Evolutionary conservation across 2,329 filamentous ascomycete genomes (phyloP), one percentile per base, ranked within the genome.

Genomic region (Seiridium unicorne): DNA sequence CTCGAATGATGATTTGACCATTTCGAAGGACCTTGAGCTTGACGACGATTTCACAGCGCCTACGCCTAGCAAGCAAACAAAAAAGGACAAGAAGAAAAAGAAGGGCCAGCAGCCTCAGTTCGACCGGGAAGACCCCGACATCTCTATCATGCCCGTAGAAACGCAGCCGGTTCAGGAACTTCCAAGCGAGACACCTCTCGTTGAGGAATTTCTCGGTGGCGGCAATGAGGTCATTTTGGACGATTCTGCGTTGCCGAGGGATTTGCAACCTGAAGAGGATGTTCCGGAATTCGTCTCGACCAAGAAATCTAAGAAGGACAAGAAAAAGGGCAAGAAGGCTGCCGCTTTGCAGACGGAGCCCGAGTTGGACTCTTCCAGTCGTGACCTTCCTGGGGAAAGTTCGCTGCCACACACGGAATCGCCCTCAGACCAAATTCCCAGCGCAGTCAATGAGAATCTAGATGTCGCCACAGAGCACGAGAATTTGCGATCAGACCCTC

Each of bases 271-370:
- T 26, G 51, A 42, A 10, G 57, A 59, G 2, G 57, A 59, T 4
- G 53, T 44, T 36, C 61, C 63, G 55, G 62, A 67, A 58, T 56
- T 62, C 53, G 55, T 54, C 44, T 61, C 61, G n/a, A 61, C 60
- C 11, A 69, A 68, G 62, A 71, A 71, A 62, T 67, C 69, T 34
- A 72, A 73, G 56, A 69, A 67, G 42, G 61, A 64, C 57, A 69
- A 65, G 61, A 69, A 71, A 60, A 72, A 68, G 59, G 44, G 49
- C 53, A 46, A 58, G n/a, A 48, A 53, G 32, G 31, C 51, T 3
- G 54, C 38, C n/a, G 35, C 42, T 26, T 11, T 57, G 6, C 40
- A 9, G n/a, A n/a, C 58, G n/a, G 61, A 59, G 2, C 44, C 51
- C 11, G 61, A 62, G 4, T 26, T 36, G 35, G 36, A 34, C 32